These are phyloP conservation scores for Erodium chrysanthum DNA, from an alignment of 441 rosid species.

Conservation along the genomic window DNA sequence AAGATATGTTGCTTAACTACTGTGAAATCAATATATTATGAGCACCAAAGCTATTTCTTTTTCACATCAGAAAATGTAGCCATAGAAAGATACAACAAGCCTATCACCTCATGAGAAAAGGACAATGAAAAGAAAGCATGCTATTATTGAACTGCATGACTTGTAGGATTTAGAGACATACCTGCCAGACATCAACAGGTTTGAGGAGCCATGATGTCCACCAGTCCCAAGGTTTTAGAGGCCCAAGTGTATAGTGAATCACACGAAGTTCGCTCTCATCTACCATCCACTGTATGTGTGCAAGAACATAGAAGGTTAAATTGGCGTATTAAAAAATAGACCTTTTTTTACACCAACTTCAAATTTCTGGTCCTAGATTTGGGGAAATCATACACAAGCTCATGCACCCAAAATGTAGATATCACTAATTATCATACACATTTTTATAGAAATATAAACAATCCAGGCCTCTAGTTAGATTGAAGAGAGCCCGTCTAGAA, in stretches of 20 bases:
- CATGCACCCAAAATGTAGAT: background rate
- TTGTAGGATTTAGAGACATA: constrained; percentile 22
- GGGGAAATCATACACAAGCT: background rate
- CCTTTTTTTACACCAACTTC: background rate
- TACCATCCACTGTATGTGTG: constrained; percentile 87
- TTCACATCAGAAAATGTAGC: too few relatives aligned
- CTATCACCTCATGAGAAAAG: too few relatives aligned
- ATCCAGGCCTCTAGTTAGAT: background rate
- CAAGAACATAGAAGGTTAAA: constrained; percentile 8
- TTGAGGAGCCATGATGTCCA: constrained; percentile 97
- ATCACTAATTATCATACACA: too few relatives aligned
- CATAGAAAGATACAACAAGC: too few relatives aligned
- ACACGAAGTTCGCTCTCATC: constrained; percentile 80
- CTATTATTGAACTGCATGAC: background rate
- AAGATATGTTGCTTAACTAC: background rate
- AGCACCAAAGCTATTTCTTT: too few relatives aligned
- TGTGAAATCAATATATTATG: background rate
- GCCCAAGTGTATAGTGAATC: constrained; percentile 94
- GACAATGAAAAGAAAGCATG: background rate
- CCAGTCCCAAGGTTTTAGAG: constrained; percentile 99
- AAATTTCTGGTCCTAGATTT: background rate
- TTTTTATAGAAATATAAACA: background rate
- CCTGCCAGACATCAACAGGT: constrained; percentile 98
- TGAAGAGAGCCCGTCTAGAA: background rate
- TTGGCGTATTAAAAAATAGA: constrained; percentile 1